phyloP scores from a whole-genome alignment of 1,284 basidiomycete species.

The Cryptococcus depauperatus region DNA sequence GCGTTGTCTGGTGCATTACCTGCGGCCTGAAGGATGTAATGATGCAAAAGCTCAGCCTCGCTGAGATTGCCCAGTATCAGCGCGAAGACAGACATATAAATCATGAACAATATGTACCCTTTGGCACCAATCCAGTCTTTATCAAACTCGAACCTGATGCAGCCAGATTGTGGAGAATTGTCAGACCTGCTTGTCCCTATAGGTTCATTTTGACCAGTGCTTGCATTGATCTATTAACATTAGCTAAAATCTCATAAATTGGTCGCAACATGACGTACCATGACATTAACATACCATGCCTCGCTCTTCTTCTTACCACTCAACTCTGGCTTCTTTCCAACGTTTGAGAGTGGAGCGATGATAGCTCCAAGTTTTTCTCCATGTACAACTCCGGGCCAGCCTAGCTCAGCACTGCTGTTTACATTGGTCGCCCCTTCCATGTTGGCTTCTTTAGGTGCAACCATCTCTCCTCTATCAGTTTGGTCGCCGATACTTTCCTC shows the following conservation, averaged over 20 bases:
- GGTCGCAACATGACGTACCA: constrained; percentile 12
- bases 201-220: constrained; percentile 3
- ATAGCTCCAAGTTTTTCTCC: constrained; percentile 28
- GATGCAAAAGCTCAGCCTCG: constrained; percentile 32
- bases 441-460: constrained; percentile 16
- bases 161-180: constrained; percentile 22
- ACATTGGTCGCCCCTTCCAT: constrained; percentile 22
- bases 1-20: not conserved
- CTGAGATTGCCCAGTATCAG: no score
- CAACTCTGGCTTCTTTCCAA: constrained; percentile 25
- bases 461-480: constrained; percentile 21
- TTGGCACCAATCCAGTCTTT: constrained; percentile 42
- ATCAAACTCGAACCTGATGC: constrained; percentile 39
- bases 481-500: constrained; percentile 25
- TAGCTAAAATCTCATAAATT: not conserved
- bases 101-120: constrained; percentile 24
- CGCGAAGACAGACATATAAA: not conserved
- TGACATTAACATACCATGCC: constrained; percentile 21
- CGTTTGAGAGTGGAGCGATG: constrained; percentile 19
- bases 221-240: not conserved
- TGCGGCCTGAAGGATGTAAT: constrained; percentile 22
- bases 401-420: constrained; percentile 29
- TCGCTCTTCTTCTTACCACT: constrained; percentile 28
- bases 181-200: constrained; percentile 1
- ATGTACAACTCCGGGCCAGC: constrained; percentile 35